phyloP scores from a whole-genome alignment of 176 grass and related monocot genomes.

The Bromus sterilis region DNA sequence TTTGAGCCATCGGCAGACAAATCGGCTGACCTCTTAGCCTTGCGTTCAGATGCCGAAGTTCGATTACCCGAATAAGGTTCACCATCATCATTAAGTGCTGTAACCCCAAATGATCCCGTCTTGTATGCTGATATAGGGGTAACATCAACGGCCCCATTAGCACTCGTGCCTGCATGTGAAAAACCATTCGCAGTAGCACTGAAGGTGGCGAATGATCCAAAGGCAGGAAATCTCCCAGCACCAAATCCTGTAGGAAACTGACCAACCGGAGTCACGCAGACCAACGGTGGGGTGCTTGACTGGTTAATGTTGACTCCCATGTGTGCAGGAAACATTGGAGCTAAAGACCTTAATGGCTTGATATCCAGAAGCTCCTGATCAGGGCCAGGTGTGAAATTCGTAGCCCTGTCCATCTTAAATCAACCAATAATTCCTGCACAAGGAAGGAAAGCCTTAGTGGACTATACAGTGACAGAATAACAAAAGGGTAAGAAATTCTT shows the following conservation, averaged over 20 bases:
- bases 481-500: background rate
- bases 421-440: constrained; percentile 11
- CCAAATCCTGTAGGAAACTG: constrained; percentile 39
- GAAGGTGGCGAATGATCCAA: constrained; percentile 22
- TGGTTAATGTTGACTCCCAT: constrained; percentile 74
- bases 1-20: constrained; percentile 23
- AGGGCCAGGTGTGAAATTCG: constrained; percentile 35
- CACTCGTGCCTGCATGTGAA: constrained; percentile 18
- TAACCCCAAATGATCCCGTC: constrained; percentile 10
- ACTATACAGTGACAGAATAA: background rate
- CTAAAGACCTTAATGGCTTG: constrained; percentile 77
- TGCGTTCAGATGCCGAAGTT: background rate
- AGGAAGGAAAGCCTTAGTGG: constrained; percentile 8
- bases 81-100: constrained; percentile 25
- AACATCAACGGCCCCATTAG: constrained; percentile 58
- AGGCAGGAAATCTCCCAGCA: constrained; percentile 23
- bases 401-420: constrained; percentile 41
- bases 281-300: constrained; percentile 58
- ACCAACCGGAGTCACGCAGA: constrained; percentile 65
- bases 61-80: constrained; percentile 32
- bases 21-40: constrained; percentile 32
- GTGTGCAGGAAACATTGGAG: constrained; percentile 89
- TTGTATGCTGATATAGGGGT: constrained; percentile 79
- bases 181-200: constrained; percentile 23
- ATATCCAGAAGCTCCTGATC: constrained; percentile 71